Percentiles rank a stretch among this genome's conserved stretches.
Evolutionary conservation across 1,284 basidiomycete species (phyloP).

Genomic region (Trametes versicolor): DNA sequence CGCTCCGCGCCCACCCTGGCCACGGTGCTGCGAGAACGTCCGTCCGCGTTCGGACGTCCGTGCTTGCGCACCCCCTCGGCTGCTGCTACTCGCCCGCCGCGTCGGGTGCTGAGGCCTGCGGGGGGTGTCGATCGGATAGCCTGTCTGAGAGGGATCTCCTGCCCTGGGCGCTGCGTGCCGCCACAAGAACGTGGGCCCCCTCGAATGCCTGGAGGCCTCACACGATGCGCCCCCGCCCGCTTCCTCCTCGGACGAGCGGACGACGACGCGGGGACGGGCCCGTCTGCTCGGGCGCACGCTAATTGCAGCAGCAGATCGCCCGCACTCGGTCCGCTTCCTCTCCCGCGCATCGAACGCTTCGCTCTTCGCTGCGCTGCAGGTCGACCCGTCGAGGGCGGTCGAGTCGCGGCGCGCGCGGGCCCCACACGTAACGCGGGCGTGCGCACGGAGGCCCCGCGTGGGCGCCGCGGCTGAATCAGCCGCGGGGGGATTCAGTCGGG

Average conservation of each 20-base stretch:
- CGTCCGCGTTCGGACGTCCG: background rate
- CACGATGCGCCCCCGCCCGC: conserved; percentile 19
- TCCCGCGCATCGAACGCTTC: background rate
- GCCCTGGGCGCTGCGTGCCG: conserved; percentile 19
- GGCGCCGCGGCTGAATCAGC: conserved; percentile 17
- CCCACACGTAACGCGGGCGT: conserved; percentile 17
- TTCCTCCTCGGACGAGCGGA: conserved; percentile 10
- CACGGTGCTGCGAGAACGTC: background rate
- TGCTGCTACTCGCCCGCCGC: background rate
- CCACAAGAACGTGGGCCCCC: conserved; percentile 35
- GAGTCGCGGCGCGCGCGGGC: conserved; percentile 1
- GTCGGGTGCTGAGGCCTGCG: background rate
- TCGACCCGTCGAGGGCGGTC: conserved; percentile 18
- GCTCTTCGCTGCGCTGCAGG: background rate
- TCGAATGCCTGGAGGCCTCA: conserved; percentile 28
- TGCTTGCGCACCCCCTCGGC: background rate
- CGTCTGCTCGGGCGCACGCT: conserved; percentile 15
- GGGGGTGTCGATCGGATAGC: conserved; percentile 6
- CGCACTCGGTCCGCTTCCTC: conserved; percentile 13
- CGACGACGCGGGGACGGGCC: background rate
- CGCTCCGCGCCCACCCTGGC: background rate
- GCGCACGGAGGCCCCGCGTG: conserved; percentile 2
- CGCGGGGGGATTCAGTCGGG: conserved; percentile 2
- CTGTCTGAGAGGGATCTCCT: conserved; percentile 2
- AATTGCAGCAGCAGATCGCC: conserved; percentile 18